phyloP scores from a whole-genome alignment of 2,329 filamentous ascomycete genomes.

The Ambrosiella cleistominuta region DNA sequence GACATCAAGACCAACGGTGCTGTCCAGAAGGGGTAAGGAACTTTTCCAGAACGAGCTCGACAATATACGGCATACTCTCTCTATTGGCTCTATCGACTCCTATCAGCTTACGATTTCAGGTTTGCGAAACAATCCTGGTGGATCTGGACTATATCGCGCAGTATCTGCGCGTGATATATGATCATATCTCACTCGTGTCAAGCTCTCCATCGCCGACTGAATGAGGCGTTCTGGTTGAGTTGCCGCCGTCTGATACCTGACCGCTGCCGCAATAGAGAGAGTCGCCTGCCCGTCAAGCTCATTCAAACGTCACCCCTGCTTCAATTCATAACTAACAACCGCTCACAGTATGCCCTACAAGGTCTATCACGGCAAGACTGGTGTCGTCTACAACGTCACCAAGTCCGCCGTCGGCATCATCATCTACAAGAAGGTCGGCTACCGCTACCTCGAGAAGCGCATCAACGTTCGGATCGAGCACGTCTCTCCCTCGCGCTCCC shows the following conservation, averaged over 20 bases:
- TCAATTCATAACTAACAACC: background rate
- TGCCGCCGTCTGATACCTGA: no score
- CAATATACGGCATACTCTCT: background rate
- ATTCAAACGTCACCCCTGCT: background rate
- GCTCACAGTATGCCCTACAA: slow-evolving; percentile 80
- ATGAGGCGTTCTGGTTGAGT: no score
- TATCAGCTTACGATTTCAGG: background rate
- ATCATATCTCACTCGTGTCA: no score
- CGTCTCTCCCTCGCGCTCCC: slow-evolving; percentile 81
- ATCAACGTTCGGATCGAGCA: slow-evolving; percentile 98
- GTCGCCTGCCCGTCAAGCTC: no score
- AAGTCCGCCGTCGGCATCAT: slow-evolving; percentile 96
- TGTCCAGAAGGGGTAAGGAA: slow-evolving; percentile 80
- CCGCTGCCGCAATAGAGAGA: no score
- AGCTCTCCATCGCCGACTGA: no score
- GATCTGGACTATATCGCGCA: background rate
- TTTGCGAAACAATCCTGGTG: background rate
- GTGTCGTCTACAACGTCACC: slow-evolving; percentile 97
- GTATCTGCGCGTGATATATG: no score
- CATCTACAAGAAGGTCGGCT: slow-evolving; percentile 98
- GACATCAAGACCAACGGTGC: slow-evolving; percentile 98
- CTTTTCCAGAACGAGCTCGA: background rate
- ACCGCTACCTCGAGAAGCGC: slow-evolving; percentile 99
- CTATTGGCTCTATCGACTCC: background rate
- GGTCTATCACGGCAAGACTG: slow-evolving; percentile 99